These are phyloP conservation scores for Solanum sejunctum DNA, from an alignment of 257 asterid genomes.

Conservation along the genomic window DNA sequence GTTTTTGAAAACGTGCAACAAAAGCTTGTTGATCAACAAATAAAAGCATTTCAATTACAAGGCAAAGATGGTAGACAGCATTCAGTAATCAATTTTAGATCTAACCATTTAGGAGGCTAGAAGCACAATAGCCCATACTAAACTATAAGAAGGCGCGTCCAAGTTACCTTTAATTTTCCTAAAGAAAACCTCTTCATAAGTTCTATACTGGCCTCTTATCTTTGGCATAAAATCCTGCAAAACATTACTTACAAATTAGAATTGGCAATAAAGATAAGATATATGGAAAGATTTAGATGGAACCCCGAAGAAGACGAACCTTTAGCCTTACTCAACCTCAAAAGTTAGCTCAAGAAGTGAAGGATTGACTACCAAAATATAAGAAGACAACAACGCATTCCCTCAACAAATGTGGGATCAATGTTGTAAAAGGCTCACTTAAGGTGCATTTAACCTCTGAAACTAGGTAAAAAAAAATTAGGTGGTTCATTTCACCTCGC, in stretches of 20 bases:
- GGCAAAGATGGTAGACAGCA: background rate
- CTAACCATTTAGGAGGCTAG: background rate
- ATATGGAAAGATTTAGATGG: background rate
- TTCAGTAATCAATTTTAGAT: background rate
- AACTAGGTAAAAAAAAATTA: background rate
- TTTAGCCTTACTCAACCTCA: background rate
- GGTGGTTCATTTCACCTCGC: background rate
- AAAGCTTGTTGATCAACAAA: background rate
- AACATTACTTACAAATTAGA: background rate
- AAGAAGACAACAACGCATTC: background rate
- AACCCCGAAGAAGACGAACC: background rate
- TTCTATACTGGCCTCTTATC: slow-evolving; percentile 39
- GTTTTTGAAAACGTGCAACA: background rate
- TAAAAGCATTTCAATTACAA: background rate
- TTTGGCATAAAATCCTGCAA: slow-evolving; percentile 67
- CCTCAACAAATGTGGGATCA: background rate
- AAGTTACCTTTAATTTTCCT: slow-evolving; percentile 48
- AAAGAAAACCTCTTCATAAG: slow-evolving; percentile 68
- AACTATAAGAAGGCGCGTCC: background rate
- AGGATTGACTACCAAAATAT: background rate
- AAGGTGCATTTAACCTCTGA: background rate
- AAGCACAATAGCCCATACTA: background rate
- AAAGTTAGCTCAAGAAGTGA: background rate
- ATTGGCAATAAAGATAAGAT: background rate
- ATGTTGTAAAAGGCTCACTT: background rate